Evolutionary conservation across 106 monocot genomes (phyloP), one percentile per base, ranked within the genome.

Genomic region (Xerophyta viscosa): DNA sequence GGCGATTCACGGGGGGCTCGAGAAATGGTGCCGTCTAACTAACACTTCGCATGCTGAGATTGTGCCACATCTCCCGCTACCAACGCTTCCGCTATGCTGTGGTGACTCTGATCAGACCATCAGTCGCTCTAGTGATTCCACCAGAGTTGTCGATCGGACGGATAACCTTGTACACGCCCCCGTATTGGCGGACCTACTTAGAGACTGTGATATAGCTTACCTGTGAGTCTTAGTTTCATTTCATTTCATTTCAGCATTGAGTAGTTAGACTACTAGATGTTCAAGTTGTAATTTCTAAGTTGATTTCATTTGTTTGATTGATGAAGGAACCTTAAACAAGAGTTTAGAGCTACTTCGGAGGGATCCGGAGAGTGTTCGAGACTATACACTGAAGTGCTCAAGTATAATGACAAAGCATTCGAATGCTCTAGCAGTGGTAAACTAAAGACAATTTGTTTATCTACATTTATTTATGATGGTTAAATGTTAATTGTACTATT

Each of bases 301-400:
- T 31, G 53, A 11, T 1, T 11, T 54, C 9, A 31, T n/a, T 6
- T 57, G 6, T 6, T 24, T 57, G n/a, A n/a, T n/a, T n/a, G n/a
- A n/a, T 25, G 23, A 6, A 92, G 92, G 41, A 80, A 92, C 77
- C 51, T 92, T 24, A 82, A 80, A 61, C 65, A 73, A n/a, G 78
- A 71, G 25, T 55, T 24, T 27, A 60, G 62, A 48, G 24, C 33
- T 50, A 21, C 29, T 22, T 29, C 31, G 1, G 47, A 49, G 18
- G 53, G 67, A 20, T 54, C 49, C 22, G 58, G 20, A 20, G 71
- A 72, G 41, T 19, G 58, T 48, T 82, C 98, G 4, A 70, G 64
- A 64, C 67, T 98, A 18, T 83, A 74, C 46, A 54, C 56, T n/a
- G 89, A 98, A 58, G 89, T 98, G 24, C 67, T 98, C 37, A 86